Base-by-base conservation (phyloP, 2,329 filamentous ascomycete genomes). In the Cadophora gregata region DNA sequence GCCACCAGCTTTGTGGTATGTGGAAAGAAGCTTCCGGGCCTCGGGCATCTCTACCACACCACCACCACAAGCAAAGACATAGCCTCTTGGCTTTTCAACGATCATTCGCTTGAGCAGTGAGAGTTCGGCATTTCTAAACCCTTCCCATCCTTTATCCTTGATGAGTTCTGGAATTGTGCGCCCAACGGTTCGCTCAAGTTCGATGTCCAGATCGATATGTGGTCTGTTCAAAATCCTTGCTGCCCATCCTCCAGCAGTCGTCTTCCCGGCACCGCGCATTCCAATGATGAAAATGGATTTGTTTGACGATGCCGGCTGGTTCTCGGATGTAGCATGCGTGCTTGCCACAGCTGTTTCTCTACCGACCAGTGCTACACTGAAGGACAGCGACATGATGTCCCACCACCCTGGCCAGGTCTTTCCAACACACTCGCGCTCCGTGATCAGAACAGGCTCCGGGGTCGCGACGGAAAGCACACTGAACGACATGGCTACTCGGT, bases 401-500 rank as follows among this genome's bases (percentile, higher is more conserved):
- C 96, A 99, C 93, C 96, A 99, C 10, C 95, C 96, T 0, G 96
- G 96, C 96, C 96, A 99, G 2, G 96, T 99, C 84, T 99, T 99
- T 48, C 92, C 94, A 2, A 93, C 92, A 77, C 96, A 99, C 75
- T 97, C 93, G 67, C 93, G 91, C 78, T 99, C 96, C 1, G 92
- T 85, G 61, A 99, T 88, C 19, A 97, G 80, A 0, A 93, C 90
- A 0, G 92, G 86, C 8, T 86, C 79, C 1, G 92, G 90, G 0
- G 91, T 86, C 33, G 90, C 86, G 21, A 93, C 81, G 14, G 93
- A 88, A 19, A 99, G 83, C 7, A 99, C 93, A 71, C 93, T 96
- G 80, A 99, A 97, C 80, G 95, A 97, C 93, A 99, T 99, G 27
- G 96, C 96, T 14, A 99, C 93, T 67, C 96, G 91, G 78, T 99